Conservation (phyloP, 768 basidiomycete species). For the Russula emetica region DNA sequence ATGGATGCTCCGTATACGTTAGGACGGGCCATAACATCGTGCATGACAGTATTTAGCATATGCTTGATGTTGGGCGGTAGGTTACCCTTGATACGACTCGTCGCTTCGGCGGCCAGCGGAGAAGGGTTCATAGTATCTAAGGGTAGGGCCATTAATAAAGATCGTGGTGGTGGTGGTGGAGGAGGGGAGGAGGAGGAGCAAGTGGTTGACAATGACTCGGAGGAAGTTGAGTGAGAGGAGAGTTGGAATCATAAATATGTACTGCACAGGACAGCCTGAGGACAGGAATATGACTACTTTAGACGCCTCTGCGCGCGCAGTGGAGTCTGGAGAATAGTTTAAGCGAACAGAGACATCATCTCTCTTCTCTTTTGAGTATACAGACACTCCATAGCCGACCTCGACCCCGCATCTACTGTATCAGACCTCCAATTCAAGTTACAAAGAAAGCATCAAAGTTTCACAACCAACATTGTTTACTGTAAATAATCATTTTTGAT, state of each 20-base stretch:
- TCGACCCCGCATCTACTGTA: too few species aligned
- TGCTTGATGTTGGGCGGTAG: constrained; percentile 9
- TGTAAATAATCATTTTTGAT: too few species aligned
- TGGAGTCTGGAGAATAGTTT: too few species aligned
- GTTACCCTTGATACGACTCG: constrained; percentile 11
- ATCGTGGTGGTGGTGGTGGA: background rate
- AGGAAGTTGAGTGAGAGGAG: background rate
- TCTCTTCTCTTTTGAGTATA: too few species aligned
- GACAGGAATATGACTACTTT: too few species aligned
- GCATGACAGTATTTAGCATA: background rate
- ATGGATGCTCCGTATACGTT: constrained; percentile 28
- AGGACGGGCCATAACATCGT: background rate
- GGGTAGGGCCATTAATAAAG: constrained; percentile 3
- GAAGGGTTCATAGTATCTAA: background rate
- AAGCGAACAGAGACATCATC: too few species aligned
- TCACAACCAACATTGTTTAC: too few species aligned
- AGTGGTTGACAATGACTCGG: background rate
- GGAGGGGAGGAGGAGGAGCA: too few species aligned
- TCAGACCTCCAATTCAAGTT: too few species aligned
- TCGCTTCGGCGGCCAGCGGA: background rate
- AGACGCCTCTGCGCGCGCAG: too few species aligned
- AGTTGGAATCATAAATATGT: background rate
- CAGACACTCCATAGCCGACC: too few species aligned
- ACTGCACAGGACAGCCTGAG: background rate
- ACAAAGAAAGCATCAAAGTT: too few species aligned